Conservation (phyloP, 2,329 filamentous ascomycete species). For the Pseudopithomyces maydicus region DNA sequence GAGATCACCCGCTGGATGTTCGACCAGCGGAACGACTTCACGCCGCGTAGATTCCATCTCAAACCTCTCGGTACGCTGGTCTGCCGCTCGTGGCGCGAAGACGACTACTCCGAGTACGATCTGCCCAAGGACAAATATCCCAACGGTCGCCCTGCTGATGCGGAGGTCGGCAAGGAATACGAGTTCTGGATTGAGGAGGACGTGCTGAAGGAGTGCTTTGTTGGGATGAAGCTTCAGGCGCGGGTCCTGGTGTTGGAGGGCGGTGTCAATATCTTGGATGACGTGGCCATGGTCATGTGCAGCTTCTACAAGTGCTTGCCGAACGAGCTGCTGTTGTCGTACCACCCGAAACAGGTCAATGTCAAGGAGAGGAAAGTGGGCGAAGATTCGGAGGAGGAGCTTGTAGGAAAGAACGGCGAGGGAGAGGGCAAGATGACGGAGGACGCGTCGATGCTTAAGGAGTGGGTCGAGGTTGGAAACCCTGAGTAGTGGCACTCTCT, state of each 20-base stretch:
- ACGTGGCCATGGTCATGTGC: constrained; percentile 44
- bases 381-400: neutral
- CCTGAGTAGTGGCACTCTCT: neutral
- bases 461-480: neutral
- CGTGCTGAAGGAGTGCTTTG: constrained; percentile 61
- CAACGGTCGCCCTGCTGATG: constrained; percentile 22
- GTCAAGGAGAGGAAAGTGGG: constrained; percentile 24
- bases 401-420: constrained; percentile 7
- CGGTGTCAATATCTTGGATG: constrained; percentile 42
- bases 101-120: constrained; percentile 45
- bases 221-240: constrained; percentile 59
- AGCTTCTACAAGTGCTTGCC: constrained; percentile 52
- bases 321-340: constrained; percentile 48
- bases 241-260: constrained; percentile 28
- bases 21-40: constrained; percentile 36
- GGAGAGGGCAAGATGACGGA: constrained; percentile 11
- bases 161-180: constrained; percentile 47
- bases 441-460: constrained; percentile 14
- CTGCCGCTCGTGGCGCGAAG: constrained; percentile 57
- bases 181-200: constrained; percentile 72
- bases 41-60: constrained; percentile 46
- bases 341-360: constrained; percentile 33
- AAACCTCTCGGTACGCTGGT: constrained; percentile 58
- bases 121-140: constrained; percentile 39
- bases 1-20: constrained; percentile 56